Base-by-base conservation (phyloP, 306 rosid genomes). In the Glycyrrhiza uralensis region DNA sequence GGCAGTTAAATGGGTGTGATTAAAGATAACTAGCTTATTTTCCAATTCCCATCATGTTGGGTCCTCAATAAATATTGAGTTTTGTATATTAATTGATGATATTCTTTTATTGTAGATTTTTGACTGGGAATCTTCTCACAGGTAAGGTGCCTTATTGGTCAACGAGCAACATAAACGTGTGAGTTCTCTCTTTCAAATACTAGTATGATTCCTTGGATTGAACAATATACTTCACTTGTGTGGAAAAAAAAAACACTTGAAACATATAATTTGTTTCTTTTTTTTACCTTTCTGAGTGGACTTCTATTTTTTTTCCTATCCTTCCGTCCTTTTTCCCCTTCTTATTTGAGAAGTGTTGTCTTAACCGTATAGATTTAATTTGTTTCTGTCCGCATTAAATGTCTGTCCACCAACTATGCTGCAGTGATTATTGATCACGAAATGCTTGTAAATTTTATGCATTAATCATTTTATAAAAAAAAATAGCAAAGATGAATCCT, bases 111-210 rank as follows among this genome's bases (percentile, higher is more conserved):
- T 42, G 9, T 59, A 59, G 66, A 59, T 59, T 59, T 59, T 59
- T 59, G 18, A 59, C 66, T 17, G 66, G 65, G 17, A 59, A 59
- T 14, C 66, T 32, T 59, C 66, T 59, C 66, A 32, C 66, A 2
- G 66, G 66, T 4, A n/a, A 0, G 0, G 6, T 32, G 45, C 66
- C 45, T 58, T 0, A 0, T 9, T 58, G 15, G 45, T 30, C 0
- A 32, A 2, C 1, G 6, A 8, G 9, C 0, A 10, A 2, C 10
- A 0, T 3, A 4, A 0, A 29, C 18, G 44, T 11, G 66, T 59
- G 23, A 33, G 66, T 59, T 59, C 15, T 59, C 15, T 59, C 44
- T 59, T 10, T 59, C 7, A 7, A 32, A 17, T 33, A 58, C 26
- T 58, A 33, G 66, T 33, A 59, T 59, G 46, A 15, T 33, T 59